Evolutionary conservation across 345 rosid genomes (phyloP).

Genomic region (Sisymbrium irio): DNA sequence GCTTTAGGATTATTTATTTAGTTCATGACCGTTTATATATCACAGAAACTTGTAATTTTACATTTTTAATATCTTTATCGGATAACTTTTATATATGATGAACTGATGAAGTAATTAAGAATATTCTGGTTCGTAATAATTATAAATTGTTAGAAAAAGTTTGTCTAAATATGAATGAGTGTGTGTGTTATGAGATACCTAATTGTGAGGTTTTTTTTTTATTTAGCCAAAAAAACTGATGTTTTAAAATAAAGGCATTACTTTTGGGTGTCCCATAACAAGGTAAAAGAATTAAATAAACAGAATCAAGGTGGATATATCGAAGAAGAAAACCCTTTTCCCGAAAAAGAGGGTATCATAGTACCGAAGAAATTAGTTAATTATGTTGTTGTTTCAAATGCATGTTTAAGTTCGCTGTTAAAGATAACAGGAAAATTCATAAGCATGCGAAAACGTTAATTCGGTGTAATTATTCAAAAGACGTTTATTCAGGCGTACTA

Average conservation of each 20-base stretch:
- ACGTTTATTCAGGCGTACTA: background rate
- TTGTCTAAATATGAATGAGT: background rate
- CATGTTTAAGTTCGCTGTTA: constrained; percentile 1
- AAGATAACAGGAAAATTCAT: background rate
- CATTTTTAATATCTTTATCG: background rate
- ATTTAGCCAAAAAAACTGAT: too few relatives aligned
- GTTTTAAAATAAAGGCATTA: background rate
- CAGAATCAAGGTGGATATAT: constrained; percentile 9
- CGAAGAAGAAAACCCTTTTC: constrained; percentile 21
- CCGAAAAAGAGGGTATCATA: constrained; percentile 15
- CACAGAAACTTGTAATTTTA: background rate
- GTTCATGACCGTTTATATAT: background rate
- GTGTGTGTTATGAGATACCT: background rate
- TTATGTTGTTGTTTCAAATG: constrained; percentile 11
- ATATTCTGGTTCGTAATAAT: background rate
- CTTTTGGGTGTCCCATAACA: constrained; percentile 8
- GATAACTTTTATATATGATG: background rate
- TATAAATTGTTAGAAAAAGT: background rate
- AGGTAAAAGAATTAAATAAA: background rate
- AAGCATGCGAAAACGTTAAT: background rate
- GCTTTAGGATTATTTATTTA: background rate
- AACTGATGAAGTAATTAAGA: background rate
- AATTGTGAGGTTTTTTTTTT: too few relatives aligned
- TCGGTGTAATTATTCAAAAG: background rate
- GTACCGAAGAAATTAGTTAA: constrained; percentile 11